Evolutionary conservation across 2,329 filamentous ascomycete genomes (phyloP), one percentile per base, ranked within the genome.

Genomic region (Microsporum audouinii): DNA sequence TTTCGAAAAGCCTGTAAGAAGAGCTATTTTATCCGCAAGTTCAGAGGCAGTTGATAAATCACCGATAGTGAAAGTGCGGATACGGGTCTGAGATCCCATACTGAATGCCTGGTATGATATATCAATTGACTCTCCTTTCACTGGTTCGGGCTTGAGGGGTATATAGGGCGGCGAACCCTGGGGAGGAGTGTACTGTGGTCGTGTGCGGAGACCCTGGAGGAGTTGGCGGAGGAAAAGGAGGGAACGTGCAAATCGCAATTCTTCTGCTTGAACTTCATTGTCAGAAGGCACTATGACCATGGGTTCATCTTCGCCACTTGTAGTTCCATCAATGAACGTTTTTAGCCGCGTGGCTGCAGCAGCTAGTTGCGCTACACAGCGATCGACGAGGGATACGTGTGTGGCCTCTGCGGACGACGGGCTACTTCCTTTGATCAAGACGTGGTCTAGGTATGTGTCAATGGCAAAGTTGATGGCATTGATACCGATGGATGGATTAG

Each of bases 91-190:
- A 1, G 73, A 73, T 29, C 79, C 72, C 10, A 83, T 84, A 68
- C 87, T 82, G 66, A 90, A 90, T 1, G 84, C 84, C 71, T 92
- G 88, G 68, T 88, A 92, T 58, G 84, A 85, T 17, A 94, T 79
- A 58, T 83, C 81, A 0, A 89, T 78, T 1, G 80, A 75, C 41
- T 88, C 82, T 5, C 88, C 88, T 65, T 82, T 81, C 0, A 85
- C 71, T 39, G 79, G 72, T 38, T 80, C 78, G 0, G 81, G 78
- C 2, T 76, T 74, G 34, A 79, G 74, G 1, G 81, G 73, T 57
- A 86, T 69, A 62, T 84, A 83, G 1, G 85, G 83, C 6, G 81
- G 78, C 5, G 83, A 79, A 63, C 85, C 83, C 55, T 81, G 80
- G 2, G 82, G 77, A 61, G 83, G 84, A 31, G 77, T 78, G 65